Base-by-base conservation (phyloP, 73 alveolate species). In the Symbiodinium pilosum region DNA sequence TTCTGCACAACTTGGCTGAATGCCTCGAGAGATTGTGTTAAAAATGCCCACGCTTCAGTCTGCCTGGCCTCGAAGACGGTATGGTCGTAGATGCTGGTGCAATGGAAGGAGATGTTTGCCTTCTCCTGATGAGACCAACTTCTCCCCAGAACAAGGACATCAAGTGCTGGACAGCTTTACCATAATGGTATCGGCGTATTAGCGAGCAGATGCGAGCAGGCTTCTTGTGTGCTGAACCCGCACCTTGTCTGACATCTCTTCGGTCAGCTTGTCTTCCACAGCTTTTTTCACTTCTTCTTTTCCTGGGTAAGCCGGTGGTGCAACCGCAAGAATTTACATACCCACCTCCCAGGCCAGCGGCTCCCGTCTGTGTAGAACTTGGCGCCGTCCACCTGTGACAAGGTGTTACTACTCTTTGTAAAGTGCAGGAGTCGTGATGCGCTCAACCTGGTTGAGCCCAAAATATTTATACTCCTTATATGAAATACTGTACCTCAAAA, bases 51-150 rank as follows among this genome's bases (percentile, higher is more conserved):
- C n/a, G n/a, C n/a, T n/a, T n/a, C n/a, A n/a, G n/a, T 28, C 4
- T 2, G 39, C 32, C 1, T 18, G 24, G 43, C 97, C 97, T 91
- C 97, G 84, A 91, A 91, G 97, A 91, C 81, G 30, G 97, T 59
- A 56, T 91, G 97, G 52, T 91, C 97, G 36, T 91, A 91, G 24
- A 91, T 91, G 88, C 97, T 91, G 32, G 97, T 91, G 89, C 97
- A 91, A 54, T 68, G 87, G 88, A 69, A 91, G 88, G 40, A 40
- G 97, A 91, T 91, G 43, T 68, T 40, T 51, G 81, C 81, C 30
- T 64, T 64, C 38, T 64, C 81, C 81, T 64, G 38, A 24, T 3
- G 41, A 24, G 24, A 69, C 39, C 39, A 69, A 24, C n/a, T n/a
- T n/a, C n/a, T n/a, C 20, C 20, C 20, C 69, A 52, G 69, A 9